phyloP scores from a whole-genome alignment of 331 rosid genomes.

The Erythrophleum ivorense region DNA sequence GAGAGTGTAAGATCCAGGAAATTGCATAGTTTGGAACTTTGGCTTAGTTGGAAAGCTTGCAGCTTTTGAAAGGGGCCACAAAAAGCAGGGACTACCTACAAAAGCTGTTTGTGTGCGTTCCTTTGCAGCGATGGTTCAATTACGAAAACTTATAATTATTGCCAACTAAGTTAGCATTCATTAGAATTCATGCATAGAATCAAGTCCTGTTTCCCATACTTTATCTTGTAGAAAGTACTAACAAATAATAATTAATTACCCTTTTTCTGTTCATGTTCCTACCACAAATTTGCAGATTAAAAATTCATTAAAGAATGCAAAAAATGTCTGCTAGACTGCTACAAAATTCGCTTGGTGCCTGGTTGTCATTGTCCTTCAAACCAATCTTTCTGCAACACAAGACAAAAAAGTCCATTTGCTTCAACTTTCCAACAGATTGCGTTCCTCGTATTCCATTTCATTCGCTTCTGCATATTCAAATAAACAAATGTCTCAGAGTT shows the following conservation, averaged over 20 bases:
- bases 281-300: slow-evolving; percentile 38
- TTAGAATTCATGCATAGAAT: slow-evolving; percentile 39
- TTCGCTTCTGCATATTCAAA: too few species aligned
- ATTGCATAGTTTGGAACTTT: slow-evolving; percentile 34
- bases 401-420: too few species aligned
- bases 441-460: too few species aligned
- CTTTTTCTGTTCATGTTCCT: slow-evolving; percentile 14
- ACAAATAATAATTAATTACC: not conserved
- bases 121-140: slow-evolving; percentile 57
- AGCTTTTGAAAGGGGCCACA: slow-evolving; percentile 53
- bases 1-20: slow-evolving; percentile 38
- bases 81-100: slow-evolving; percentile 23
- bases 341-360: slow-evolving; percentile 29
- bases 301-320: slow-evolving; percentile 21
- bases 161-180: slow-evolving; percentile 40
- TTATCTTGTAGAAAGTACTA: slow-evolving; percentile 5
- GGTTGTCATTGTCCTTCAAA: slow-evolving; percentile 20
- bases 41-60: slow-evolving; percentile 65
- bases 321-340: slow-evolving; percentile 23
- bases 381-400: not conserved
- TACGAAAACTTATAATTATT: slow-evolving; percentile 29
- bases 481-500: too few species aligned
- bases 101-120: slow-evolving; percentile 32
- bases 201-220: slow-evolving; percentile 39
- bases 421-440: too few species aligned